Evolutionary conservation across 1,284 basidiomycete genomes (phyloP).

Genomic region (Rhizopogon parksii): DNA sequence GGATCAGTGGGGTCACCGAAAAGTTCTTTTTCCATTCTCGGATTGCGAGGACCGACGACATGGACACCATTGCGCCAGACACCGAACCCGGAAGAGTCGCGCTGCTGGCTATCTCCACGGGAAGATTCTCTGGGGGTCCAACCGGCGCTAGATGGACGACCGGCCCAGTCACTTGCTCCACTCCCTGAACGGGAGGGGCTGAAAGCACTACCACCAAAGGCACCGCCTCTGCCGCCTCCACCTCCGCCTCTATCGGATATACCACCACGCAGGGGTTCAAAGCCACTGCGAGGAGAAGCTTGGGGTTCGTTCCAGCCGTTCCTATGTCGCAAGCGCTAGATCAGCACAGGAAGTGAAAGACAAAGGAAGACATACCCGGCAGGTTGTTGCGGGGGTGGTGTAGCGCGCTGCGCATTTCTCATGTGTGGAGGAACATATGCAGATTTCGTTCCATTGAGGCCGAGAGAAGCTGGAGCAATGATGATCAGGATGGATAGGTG

Average conservation of each 20-base stretch:
- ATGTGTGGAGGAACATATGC: slow-evolving; percentile 93
- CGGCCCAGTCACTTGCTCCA: slow-evolving; percentile 42
- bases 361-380: slow-evolving; percentile 41
- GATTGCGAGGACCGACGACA: slow-evolving; percentile 73
- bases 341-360: slow-evolving; percentile 13
- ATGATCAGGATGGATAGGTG: slow-evolving; percentile 14
- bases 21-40: slow-evolving; percentile 90
- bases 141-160: slow-evolving; percentile 32
- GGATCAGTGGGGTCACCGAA: slow-evolving; percentile 88
- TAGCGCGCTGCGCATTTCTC: slow-evolving; percentile 76
- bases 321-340: slow-evolving; percentile 30
- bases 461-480: slow-evolving; percentile 48
- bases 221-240: slow-evolving; percentile 39
- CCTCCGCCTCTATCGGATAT: slow-evolving; percentile 42
- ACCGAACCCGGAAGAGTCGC: slow-evolving; percentile 65
- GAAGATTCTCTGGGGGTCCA: slow-evolving; percentile 29
- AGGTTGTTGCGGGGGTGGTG: slow-evolving; percentile 41
- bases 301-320: slow-evolving; percentile 71
- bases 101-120: slow-evolving; percentile 37
- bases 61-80: slow-evolving; percentile 90
- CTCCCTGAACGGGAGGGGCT: slow-evolving; percentile 34
- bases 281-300: slow-evolving; percentile 53
- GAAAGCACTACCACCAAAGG: slow-evolving; percentile 30
- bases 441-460: slow-evolving; percentile 66
- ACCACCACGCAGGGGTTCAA: slow-evolving; percentile 40